Evolutionary conservation across 257 asterid genomes (phyloP).

Genomic region (Coffea eugenioides): DNA sequence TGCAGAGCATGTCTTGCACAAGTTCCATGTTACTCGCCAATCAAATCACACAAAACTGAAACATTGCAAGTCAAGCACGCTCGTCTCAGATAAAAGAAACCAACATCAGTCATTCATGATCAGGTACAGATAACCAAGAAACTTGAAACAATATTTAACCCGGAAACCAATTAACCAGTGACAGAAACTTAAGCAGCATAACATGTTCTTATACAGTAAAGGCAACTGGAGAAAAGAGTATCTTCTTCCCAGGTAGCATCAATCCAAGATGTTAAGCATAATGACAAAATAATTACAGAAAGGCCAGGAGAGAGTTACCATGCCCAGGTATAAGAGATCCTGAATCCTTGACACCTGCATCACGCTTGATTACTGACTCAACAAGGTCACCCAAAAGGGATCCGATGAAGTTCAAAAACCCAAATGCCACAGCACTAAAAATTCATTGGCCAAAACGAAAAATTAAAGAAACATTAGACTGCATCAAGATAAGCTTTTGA

Average conservation of each 20-base stretch:
- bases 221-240: neutral
- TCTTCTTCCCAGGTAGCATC: neutral
- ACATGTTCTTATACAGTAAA: neutral
- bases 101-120: neutral
- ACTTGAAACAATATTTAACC: neutral
- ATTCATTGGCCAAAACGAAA: neutral
- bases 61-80: neutral
- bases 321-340: constrained; percentile 98
- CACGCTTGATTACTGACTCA: constrained; percentile 98
- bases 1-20: neutral
- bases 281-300: neutral
- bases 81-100: neutral
- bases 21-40: neutral
- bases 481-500: neutral
- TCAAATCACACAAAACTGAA: neutral
- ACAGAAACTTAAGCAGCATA: neutral
- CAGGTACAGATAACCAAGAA: neutral
- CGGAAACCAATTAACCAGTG: neutral
- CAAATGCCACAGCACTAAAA: constrained; percentile 79
- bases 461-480: neutral
- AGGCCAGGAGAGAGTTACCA: constrained; percentile 44
- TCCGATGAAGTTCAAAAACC: constrained; percentile 79
- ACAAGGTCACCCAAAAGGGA: constrained; percentile 92
- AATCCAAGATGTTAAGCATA: too few relatives aligned
- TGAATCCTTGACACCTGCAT: constrained; percentile 97